Conservation (phyloP, 1,284 basidiomycete species). For the Sphagnurus paluster region DNA sequence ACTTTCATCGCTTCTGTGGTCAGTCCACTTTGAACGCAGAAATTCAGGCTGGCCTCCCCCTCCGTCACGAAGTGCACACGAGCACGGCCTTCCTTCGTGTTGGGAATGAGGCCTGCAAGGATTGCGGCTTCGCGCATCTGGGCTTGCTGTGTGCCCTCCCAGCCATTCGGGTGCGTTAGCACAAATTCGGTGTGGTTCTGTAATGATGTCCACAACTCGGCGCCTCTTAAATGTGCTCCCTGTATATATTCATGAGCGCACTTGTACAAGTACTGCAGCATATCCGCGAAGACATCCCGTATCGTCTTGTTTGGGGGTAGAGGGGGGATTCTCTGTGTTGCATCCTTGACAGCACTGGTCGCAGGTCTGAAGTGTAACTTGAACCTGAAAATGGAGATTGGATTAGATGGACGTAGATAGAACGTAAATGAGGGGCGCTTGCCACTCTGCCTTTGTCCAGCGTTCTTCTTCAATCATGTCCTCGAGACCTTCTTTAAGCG, state of each 20-base stretch:
- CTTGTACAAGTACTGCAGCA: conserved; percentile 21
- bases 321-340: conserved; percentile 34
- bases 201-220: conserved; percentile 18
- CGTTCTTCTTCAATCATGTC: conserved; percentile 45
- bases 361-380: conserved; percentile 54
- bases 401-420: no score
- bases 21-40: conserved; percentile 28
- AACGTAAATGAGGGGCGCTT: no score
- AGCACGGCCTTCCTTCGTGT: conserved; percentile 29
- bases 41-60: conserved; percentile 42
- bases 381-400: no score
- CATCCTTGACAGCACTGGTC: conserved; percentile 11
- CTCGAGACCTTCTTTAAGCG: conserved; percentile 40
- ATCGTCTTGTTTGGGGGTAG: conserved; percentile 48
- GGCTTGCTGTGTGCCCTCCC: conserved; percentile 40
- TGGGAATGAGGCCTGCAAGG: conserved; percentile 33
- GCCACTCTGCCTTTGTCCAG: conserved; percentile 54
- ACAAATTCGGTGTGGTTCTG: conserved; percentile 21
- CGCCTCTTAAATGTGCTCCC: conserved; percentile 22
- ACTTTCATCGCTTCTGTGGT: conserved; percentile 17
- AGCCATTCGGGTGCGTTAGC: conserved; percentile 42
- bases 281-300: conserved; percentile 52
- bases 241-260: conserved; percentile 24
- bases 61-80: conserved; percentile 40
- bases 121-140: conserved; percentile 38